Base-by-base conservation (phyloP, 768 basidiomycete species). In the Auriculariales sp. region DNA sequence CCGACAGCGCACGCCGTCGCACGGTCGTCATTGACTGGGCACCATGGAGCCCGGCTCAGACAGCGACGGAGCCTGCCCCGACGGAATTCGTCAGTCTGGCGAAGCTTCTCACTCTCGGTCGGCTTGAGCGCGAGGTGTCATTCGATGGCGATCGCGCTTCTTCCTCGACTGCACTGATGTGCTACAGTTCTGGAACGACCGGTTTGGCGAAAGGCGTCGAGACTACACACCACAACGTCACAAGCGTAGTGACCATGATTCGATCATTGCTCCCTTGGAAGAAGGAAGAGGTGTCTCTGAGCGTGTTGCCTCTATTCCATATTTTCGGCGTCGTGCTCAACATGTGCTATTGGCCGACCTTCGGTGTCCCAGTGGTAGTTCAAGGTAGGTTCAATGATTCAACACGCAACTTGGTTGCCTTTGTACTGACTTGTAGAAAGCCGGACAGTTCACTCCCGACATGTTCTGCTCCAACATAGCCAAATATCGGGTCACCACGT, bases 161-260 rank as follows among this genome's bases (percentile, higher is more conserved):
- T 2, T 59, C 78, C 48, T 78, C 83, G 56, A 85, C 85, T 0
- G 62, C 68, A 3, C 77, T 76, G 54, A 58, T 87, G 32, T 85
- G 81, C 51, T 86, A 86, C 51, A 68, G 64, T 4, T 66, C 65
- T 60, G 86, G 86, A 3, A 89, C 86, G 1, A 86, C 83, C 0
- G 83, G 86, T 2, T 78, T 78, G 54, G 79, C 87, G 2, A 91
- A 90, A 63, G 87, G 75, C 4, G 74, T 78, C 17, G 66, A 71
- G 57, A 64, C 65, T 5, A 62, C 61, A 29, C 67, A 69, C 54
- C 55, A 73, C 51, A 90, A 90, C 56, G 61, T 90, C 44, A 77
- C 73, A 0, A 68, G 78, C 9, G 69, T 82, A 46, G 56, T 81
- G 3, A 68, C 72, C 45, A 78, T 79, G 17, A 61, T 78, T 31